Evolutionary conservation across 345 rosid species (phyloP).

Genomic region (Brassica napus): DNA sequence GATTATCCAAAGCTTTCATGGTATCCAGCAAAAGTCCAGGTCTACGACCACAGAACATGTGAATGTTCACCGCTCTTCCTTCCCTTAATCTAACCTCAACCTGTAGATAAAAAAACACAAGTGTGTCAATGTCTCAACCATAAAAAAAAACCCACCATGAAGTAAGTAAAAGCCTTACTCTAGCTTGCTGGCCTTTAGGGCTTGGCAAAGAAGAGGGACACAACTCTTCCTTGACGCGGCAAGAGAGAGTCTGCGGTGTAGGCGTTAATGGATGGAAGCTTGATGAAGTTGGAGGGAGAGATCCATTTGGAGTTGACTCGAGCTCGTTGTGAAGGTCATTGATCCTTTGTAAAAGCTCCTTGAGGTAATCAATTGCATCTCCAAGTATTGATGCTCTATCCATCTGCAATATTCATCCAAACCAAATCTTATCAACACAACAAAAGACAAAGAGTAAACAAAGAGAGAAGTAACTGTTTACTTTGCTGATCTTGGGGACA

Average conservation of each 20-base stretch:
- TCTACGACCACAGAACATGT: constrained; percentile 91
- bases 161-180: constrained; percentile 47
- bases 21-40: constrained; percentile 89
- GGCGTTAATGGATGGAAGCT: constrained; percentile 87
- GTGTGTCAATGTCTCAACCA: background rate
- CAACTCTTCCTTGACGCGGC: constrained; percentile 75
- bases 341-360: constrained; percentile 93
- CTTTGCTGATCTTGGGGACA: constrained; percentile 99
- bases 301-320: constrained; percentile 69
- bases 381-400: constrained; percentile 98
- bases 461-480: constrained; percentile 35
- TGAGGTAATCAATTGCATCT: constrained; percentile 91
- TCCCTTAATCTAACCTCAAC: constrained; percentile 93
- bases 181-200: constrained; percentile 79
- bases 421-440: background rate
- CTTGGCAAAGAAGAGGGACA: constrained; percentile 69
- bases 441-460: background rate
- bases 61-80: constrained; percentile 97
- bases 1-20: constrained; percentile 88
- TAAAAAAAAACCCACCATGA: background rate
- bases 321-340: constrained; percentile 87
- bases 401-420: constrained; percentile 58
- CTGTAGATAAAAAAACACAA: constrained; percentile 32
- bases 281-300: constrained; percentile 58
- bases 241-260: constrained; percentile 70